Evolutionary conservation across 83 land plant genomes (phyloP).

Genomic region (Thuja plicata): DNA sequence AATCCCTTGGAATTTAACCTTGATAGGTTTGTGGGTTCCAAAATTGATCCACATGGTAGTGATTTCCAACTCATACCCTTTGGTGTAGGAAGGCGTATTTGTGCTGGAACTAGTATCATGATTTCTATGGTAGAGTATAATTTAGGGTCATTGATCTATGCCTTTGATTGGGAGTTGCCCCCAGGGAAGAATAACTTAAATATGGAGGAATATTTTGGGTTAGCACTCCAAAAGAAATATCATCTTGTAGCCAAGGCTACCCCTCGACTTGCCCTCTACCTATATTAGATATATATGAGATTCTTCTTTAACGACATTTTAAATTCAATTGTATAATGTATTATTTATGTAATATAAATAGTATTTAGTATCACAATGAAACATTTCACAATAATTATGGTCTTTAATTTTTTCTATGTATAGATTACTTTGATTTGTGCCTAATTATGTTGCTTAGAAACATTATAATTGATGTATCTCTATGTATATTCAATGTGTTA

Average conservation of each 20-base stretch:
- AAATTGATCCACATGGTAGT: constrained; percentile 17
- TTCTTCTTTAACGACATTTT: neutral
- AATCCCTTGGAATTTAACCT: constrained; percentile 8
- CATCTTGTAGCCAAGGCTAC: constrained; percentile 15
- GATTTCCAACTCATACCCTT: constrained; percentile 23
- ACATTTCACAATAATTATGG: too few relatives aligned
- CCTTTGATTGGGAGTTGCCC: constrained; percentile 31
- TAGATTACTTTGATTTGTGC: too few relatives aligned
- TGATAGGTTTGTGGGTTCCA: constrained; percentile 2
- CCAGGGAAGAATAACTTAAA: neutral
- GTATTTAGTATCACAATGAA: too few relatives aligned
- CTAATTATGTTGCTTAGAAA: too few relatives aligned
- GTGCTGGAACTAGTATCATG: constrained; percentile 17
- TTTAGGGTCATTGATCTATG: constrained; percentile 18
- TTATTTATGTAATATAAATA: too few relatives aligned
- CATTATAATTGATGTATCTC: too few relatives aligned
- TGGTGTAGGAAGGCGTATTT: constrained; percentile 27
- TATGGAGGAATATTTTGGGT: constrained; percentile 37
- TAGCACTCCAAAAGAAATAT: constrained; percentile 32
- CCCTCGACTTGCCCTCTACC: constrained; percentile 18
- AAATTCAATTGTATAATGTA: too few relatives aligned
- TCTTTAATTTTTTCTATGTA: too few relatives aligned
- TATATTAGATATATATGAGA: neutral
- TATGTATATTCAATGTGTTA: too few relatives aligned
- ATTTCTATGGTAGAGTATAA: constrained; percentile 11